phyloP scores from a whole-genome alignment of 805 yeast species.

The Isabelozyma gotoi region DNA sequence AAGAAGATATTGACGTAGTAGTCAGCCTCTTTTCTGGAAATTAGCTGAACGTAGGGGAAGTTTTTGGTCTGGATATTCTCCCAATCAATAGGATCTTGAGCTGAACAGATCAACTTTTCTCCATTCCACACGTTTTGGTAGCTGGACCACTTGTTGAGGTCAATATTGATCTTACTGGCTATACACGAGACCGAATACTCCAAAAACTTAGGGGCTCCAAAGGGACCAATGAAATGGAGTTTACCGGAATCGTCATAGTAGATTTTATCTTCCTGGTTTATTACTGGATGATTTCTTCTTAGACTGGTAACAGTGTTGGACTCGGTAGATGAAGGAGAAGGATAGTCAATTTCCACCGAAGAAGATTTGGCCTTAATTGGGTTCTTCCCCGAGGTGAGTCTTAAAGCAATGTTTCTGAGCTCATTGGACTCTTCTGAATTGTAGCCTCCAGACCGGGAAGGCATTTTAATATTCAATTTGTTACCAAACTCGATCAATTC shows the following conservation, averaged over 20 bases:
- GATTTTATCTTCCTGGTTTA: slow-evolving; percentile 6
- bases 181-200: slow-evolving; percentile 5
- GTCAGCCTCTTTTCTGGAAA: slow-evolving; percentile 34
- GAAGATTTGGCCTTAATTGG: not conserved
- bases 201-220: slow-evolving; percentile 12
- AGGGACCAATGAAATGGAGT: slow-evolving; percentile 13
- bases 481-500: slow-evolving; percentile 38
- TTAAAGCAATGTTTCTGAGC: slow-evolving; percentile 7
- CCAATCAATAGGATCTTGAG: not conserved
- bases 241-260: slow-evolving; percentile 12
- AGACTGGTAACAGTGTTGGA: not conserved
- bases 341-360: not conserved
- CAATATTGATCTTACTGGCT: not conserved
- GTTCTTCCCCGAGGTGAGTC: slow-evolving; percentile 8
- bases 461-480: slow-evolving; percentile 33
- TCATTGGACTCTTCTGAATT: slow-evolving; percentile 4
- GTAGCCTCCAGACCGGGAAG: slow-evolving; percentile 11
- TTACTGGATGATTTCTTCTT: not conserved
- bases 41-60: slow-evolving; percentile 39
- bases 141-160: not conserved
- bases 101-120: not conserved
- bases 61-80: slow-evolving; percentile 8
- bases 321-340: not conserved
- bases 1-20: slow-evolving; percentile 38
- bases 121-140: not conserved